These are phyloP conservation scores for Barnettozyma sucrosica DNA, from an alignment of 805 yeast genomes.

Conservation along the genomic window DNA sequence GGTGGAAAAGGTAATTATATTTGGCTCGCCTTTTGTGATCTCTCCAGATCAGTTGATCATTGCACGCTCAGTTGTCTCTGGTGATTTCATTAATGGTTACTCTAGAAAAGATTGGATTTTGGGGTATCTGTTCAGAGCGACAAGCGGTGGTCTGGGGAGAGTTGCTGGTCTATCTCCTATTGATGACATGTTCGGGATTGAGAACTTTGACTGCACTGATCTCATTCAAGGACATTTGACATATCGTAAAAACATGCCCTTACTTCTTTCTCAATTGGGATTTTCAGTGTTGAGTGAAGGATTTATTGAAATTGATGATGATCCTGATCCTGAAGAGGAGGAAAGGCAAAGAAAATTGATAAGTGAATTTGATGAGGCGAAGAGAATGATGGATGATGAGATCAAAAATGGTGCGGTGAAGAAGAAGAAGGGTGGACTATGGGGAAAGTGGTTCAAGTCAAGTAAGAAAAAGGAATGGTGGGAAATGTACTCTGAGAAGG, in stretches of 20 bases:
- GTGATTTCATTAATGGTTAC: slow-evolving; percentile 84
- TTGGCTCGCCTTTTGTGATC: slow-evolving; percentile 85
- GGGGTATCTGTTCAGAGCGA: slow-evolving; percentile 91
- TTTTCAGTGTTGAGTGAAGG: slow-evolving; percentile 86
- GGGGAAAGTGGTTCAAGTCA: slow-evolving; percentile 44
- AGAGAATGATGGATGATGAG: slow-evolving; percentile 50
- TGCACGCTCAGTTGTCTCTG: slow-evolving; percentile 84
- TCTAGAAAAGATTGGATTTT: slow-evolving; percentile 93
- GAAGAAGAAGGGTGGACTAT: slow-evolving; percentile 26
- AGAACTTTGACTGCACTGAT: slow-evolving; percentile 83
- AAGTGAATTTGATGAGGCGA: slow-evolving; percentile 81
- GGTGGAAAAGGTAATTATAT: slow-evolving; percentile 78
- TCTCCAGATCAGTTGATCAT: slow-evolving; percentile 70
- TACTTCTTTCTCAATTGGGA: slow-evolving; percentile 57
- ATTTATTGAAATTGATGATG: slow-evolving; percentile 84
- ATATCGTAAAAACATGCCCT: slow-evolving; percentile 92
- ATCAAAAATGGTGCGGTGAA: slow-evolving; percentile 27
- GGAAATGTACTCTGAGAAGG: slow-evolving; percentile 32
- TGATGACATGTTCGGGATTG: slow-evolving; percentile 56
- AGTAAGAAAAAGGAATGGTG: slow-evolving; percentile 50
- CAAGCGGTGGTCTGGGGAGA: slow-evolving; percentile 88
- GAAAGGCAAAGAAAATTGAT: slow-evolving; percentile 80
- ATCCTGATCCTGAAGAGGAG: slow-evolving; percentile 83
- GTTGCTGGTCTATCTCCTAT: slow-evolving; percentile 87
- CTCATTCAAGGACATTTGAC: slow-evolving; percentile 93